Percentiles rank a stretch among this genome's conserved stretches.
Conservation (phyloP, 75 land plant species). For the Ceratopteris richardii region DNA sequence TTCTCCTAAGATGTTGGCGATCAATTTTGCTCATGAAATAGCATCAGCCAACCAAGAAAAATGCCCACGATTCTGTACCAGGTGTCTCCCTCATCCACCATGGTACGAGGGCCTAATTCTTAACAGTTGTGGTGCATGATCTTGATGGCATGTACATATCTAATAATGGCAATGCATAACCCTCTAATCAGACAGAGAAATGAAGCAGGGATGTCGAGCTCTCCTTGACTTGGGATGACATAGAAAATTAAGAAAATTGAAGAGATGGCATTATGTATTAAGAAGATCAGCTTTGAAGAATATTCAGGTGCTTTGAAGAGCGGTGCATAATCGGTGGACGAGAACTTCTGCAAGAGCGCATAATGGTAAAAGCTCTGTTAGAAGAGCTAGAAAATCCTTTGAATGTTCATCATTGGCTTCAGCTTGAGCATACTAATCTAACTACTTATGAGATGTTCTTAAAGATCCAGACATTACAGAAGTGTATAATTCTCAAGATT, state of each 20-base stretch:
- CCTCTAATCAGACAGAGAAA: too few species aligned
- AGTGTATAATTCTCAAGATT: slow-evolving; percentile 14
- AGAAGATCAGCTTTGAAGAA: slow-evolving; percentile 12
- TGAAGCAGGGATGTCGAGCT: slow-evolving; percentile 22
- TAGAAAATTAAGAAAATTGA: slow-evolving; percentile 21
- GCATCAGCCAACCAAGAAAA: too few species aligned
- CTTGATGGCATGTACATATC: too few species aligned
- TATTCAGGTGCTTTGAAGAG: slow-evolving; percentile 16
- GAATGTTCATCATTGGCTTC: slow-evolving; percentile 34
- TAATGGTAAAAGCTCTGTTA: slow-evolving; percentile 30
- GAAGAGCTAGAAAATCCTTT: slow-evolving; percentile 31
- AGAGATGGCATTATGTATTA: slow-evolving; percentile 21
- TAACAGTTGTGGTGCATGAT: too few species aligned
- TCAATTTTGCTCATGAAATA: too few species aligned
- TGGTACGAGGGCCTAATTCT: too few species aligned
- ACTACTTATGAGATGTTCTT: slow-evolving; percentile 27
- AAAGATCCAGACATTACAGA: slow-evolving; percentile 32
- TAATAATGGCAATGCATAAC: too few species aligned
- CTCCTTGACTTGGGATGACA: slow-evolving; percentile 14
- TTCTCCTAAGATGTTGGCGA: too few species aligned
- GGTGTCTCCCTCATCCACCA: too few species aligned
- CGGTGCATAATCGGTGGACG: slow-evolving; percentile 18
- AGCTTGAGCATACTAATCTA: slow-evolving; percentile 27
- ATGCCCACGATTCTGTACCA: too few species aligned
- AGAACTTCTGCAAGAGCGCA: slow-evolving; percentile 22